Evolutionary conservation across 257 asterid species (phyloP).

Genomic region (Rhazya stricta): DNA sequence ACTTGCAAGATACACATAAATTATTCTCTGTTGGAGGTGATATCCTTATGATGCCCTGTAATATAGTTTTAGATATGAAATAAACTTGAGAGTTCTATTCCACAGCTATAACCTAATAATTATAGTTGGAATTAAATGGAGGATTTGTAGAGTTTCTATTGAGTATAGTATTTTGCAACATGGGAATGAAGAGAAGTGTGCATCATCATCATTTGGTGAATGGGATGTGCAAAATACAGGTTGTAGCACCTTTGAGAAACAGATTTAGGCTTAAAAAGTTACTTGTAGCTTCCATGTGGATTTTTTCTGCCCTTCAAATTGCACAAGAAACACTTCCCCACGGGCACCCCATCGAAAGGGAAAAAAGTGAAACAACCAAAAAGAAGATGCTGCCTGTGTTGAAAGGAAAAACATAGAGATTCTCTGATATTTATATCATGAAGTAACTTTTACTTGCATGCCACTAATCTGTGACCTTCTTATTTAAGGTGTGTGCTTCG

Average conservation of each 20-base stretch:
- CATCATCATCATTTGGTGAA: background rate
- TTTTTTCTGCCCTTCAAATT: background rate
- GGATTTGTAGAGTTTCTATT: no score
- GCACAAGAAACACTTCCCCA: background rate
- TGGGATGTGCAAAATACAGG: background rate
- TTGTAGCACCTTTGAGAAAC: background rate
- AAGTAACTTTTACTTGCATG: conserved; percentile 1
- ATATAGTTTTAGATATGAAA: no score
- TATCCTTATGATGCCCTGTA: no score
- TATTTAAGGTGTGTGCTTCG: conserved; percentile 89
- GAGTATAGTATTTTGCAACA: no score
- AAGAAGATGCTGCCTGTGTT: background rate
- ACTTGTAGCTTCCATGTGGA: background rate
- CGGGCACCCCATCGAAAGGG: background rate
- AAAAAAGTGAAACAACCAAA: background rate
- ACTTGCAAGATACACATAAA: no score
- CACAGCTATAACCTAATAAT: no score
- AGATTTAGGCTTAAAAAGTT: background rate
- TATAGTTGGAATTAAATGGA: no score
- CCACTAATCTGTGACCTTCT: background rate
- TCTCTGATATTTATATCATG: background rate
- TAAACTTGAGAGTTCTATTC: no score
- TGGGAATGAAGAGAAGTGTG: background rate
- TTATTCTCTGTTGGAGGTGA: no score
- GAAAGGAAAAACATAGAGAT: background rate